Evolutionary conservation across 768 basidiomycete species (phyloP).

Genomic region (Tephrocybe rancida): DNA sequence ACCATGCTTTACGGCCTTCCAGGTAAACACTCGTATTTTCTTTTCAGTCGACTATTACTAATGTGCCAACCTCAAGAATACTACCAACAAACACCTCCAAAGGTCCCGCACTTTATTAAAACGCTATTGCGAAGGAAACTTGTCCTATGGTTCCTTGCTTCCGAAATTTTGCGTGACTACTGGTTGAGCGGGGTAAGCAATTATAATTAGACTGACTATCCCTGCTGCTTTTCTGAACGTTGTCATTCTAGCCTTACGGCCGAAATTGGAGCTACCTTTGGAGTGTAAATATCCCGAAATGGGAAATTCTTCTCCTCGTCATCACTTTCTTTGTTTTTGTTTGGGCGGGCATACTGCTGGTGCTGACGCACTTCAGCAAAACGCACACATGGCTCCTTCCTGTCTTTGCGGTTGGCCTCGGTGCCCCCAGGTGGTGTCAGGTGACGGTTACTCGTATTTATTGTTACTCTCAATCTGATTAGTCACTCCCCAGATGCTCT

Average conservation of each 20-base stretch:
- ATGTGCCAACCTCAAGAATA: constrained; percentile 55
- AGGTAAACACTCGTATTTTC: constrained; percentile 44
- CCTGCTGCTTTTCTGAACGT: constrained; percentile 11
- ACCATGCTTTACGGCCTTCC: constrained; percentile 87
- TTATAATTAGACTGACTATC: background rate
- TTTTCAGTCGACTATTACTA: background rate
- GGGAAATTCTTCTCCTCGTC: constrained; percentile 81
- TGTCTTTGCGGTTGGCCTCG: constrained; percentile 93
- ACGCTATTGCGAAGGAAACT: constrained; percentile 90
- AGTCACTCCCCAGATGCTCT: constrained; percentile 65
- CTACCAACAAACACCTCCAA: constrained; percentile 90
- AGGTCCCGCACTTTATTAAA: constrained; percentile 89
- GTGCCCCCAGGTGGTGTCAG: constrained; percentile 95
- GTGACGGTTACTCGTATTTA: constrained; percentile 32
- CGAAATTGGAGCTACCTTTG: constrained; percentile 96
- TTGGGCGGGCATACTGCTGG: constrained; percentile 74
- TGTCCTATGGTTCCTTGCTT: constrained; percentile 93
- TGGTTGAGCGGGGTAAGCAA: constrained; percentile 82
- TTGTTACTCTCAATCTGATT: background rate
- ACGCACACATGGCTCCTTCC: constrained; percentile 95
- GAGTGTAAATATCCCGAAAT: constrained; percentile 80
- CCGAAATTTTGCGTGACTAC: constrained; percentile 90
- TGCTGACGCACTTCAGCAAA: constrained; percentile 87
- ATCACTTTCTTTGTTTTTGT: constrained; percentile 84
- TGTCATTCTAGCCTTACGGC: constrained; percentile 71